Evolutionary conservation across 2,329 filamentous ascomycete species (phyloP).

Genomic region (Aspergillus alliaceus): DNA sequence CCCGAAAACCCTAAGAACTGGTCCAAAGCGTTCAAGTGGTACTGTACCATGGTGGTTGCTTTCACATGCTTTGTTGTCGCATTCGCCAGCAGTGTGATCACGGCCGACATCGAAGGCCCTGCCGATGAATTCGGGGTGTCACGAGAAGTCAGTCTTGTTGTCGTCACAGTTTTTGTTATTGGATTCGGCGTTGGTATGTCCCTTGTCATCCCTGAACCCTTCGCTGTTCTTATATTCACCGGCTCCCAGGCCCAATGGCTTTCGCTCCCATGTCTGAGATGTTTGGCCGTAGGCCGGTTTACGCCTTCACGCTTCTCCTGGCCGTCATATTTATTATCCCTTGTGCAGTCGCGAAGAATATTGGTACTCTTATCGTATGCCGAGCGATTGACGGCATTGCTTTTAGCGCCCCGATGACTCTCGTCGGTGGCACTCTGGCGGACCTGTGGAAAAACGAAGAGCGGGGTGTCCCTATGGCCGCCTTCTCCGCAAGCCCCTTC

Average conservation of each 20-base stretch:
- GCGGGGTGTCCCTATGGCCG: constrained; percentile 82
- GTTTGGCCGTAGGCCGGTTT: constrained; percentile 69
- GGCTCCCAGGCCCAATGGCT: constrained; percentile 63
- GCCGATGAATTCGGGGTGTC: constrained; percentile 65
- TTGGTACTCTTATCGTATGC: constrained; percentile 72
- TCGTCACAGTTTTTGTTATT: constrained; percentile 74
- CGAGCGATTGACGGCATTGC: constrained; percentile 78
- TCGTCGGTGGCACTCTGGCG: constrained; percentile 78
- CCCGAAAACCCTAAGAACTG: constrained; percentile 83
- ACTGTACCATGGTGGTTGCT: constrained; percentile 81
- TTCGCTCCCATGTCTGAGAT: constrained; percentile 80
- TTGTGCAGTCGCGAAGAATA: constrained; percentile 74
- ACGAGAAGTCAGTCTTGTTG: constrained; percentile 70
- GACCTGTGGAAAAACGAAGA: constrained; percentile 85
- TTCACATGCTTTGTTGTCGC: constrained; percentile 73
- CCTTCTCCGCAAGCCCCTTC: constrained; percentile 80
- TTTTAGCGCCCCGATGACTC: constrained; percentile 82
- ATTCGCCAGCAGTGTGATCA: constrained; percentile 72
- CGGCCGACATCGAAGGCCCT: constrained; percentile 69
- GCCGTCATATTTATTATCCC: constrained; percentile 80
- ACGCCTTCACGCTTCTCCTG: constrained; percentile 65
- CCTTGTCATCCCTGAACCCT: background rate
- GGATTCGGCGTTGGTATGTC: constrained; percentile 71
- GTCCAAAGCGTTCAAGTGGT: constrained; percentile 77
- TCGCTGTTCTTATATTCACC: constrained; percentile 10